Evolutionary conservation across 768 basidiomycete species (phyloP).

Genomic region (Galerina marginata): DNA sequence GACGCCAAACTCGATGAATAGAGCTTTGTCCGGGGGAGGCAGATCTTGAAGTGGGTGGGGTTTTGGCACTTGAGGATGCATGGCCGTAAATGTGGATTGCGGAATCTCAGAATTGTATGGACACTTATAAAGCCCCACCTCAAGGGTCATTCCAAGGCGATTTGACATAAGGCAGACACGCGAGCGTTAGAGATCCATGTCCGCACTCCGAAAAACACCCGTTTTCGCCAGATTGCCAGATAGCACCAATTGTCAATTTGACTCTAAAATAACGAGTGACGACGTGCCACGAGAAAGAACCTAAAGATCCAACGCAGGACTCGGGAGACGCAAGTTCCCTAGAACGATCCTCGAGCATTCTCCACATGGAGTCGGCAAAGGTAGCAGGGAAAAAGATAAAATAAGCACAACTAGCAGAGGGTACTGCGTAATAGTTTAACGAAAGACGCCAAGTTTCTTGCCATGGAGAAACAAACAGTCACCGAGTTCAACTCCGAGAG

Average conservation of each 20-base stretch:
- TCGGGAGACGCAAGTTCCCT: slow-evolving; percentile 17
- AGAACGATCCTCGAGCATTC: slow-evolving; percentile 14
- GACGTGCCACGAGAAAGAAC: slow-evolving; percentile 25
- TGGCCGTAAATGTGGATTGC: slow-evolving; percentile 20
- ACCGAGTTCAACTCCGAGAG: slow-evolving; percentile 19
- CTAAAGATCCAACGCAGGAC: slow-evolving; percentile 19
- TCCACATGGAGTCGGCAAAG: slow-evolving; percentile 26
- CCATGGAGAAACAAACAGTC: slow-evolving; percentile 20
- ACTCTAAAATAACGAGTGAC: slow-evolving; percentile 25
- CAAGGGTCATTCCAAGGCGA: slow-evolving; percentile 15
- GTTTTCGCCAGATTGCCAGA: slow-evolving; percentile 22
- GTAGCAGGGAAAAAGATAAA: slow-evolving; percentile 19
- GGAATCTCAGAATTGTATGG: slow-evolving; percentile 9
- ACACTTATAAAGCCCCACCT: slow-evolving; percentile 23
- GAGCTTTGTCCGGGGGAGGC: slow-evolving; percentile 44
- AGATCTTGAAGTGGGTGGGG: slow-evolving; percentile 36
- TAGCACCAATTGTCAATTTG: slow-evolving; percentile 20
- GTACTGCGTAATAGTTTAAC: slow-evolving; percentile 20
- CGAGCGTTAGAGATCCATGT: slow-evolving; percentile 17
- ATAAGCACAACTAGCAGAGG: slow-evolving; percentile 14
- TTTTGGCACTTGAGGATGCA: slow-evolving; percentile 27
- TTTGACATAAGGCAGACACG: slow-evolving; percentile 19
- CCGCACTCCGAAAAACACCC: slow-evolving; percentile 29
- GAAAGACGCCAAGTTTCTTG: slow-evolving; percentile 21
- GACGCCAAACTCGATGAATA: slow-evolving; percentile 51